Evolutionary conservation across 2,329 filamentous ascomycete species (phyloP).

Genomic region (Verticillium klebahnii): DNA sequence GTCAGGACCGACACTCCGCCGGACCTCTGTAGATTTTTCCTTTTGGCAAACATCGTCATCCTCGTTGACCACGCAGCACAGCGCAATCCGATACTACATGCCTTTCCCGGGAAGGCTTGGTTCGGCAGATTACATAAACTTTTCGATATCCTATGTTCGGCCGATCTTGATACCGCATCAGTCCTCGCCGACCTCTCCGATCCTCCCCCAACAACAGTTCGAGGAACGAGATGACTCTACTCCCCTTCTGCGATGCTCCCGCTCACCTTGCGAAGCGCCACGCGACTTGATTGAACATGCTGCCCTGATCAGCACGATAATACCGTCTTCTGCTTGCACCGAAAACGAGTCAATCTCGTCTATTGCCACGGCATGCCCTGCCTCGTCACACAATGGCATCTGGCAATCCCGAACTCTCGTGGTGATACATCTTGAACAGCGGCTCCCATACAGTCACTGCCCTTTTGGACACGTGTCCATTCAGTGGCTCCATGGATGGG

Average conservation of each 20-base stretch:
- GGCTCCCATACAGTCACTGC: constrained; percentile 43
- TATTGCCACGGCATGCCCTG: too few species aligned
- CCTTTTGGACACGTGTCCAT: constrained; percentile 35
- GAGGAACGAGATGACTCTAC: too few species aligned
- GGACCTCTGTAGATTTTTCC: not conserved
- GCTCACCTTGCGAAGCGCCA: not conserved
- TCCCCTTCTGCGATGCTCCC: too few species aligned
- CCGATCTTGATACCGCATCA: not conserved
- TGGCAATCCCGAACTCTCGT: constrained; percentile 33
- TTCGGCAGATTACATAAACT: not conserved
- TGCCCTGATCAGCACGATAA: not conserved
- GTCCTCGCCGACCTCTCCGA: too few species aligned
- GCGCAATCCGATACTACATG: not conserved
- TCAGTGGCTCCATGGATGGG: constrained; percentile 24
- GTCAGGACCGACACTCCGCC: not conserved
- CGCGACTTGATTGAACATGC: not conserved
- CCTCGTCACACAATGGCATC: constrained; percentile 25
- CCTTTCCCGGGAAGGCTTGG: not conserved
- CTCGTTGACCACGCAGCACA: not conserved
- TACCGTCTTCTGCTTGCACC: too few species aligned
- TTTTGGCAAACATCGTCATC: not conserved
- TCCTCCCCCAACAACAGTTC: too few species aligned
- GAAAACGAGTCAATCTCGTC: too few species aligned
- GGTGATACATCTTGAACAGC: constrained; percentile 38
- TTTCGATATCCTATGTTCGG: not conserved